Percentiles rank a stretch among this genome's conserved stretches.
phyloP scores from a whole-genome alignment of 2,329 filamentous ascomycete species.

The Truncatella angustata region DNA sequence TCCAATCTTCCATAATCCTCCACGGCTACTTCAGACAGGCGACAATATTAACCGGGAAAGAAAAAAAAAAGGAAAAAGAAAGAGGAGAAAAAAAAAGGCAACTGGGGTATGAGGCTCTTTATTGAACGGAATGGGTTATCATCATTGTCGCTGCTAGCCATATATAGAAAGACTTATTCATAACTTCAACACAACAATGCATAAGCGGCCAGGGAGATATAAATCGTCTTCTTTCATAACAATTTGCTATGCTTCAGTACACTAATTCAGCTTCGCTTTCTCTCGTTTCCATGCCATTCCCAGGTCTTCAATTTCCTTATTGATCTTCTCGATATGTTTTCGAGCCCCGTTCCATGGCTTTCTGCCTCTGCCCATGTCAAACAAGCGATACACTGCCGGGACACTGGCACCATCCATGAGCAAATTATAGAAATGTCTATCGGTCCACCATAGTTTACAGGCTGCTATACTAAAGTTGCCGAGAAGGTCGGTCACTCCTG shows the following conservation, averaged over 20 bases:
- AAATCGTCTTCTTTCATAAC: background rate
- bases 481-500: background rate
- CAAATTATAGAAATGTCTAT: background rate
- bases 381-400: constrained; percentile 2
- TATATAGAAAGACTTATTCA: no score
- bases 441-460: constrained; percentile 5
- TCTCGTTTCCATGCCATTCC: background rate
- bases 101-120: no score
- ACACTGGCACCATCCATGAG: constrained; percentile 1
- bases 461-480: background rate
- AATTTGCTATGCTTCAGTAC: no score
- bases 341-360: background rate
- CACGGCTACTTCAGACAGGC: no score
- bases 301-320: background rate
- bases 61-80: no score
- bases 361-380: background rate
- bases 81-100: no score
- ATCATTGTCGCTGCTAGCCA: no score
- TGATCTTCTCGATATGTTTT: background rate
- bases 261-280: background rate
- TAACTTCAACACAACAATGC: no score
- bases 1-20: no score
- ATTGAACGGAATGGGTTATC: no score
- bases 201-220: no score
- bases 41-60: no score